A percentile compares a stretch with the other conserved stretches of the same genome.
phyloP scores from a whole-genome alignment of 2,329 filamentous ascomycete species.

The Exophiala sp. region DNA sequence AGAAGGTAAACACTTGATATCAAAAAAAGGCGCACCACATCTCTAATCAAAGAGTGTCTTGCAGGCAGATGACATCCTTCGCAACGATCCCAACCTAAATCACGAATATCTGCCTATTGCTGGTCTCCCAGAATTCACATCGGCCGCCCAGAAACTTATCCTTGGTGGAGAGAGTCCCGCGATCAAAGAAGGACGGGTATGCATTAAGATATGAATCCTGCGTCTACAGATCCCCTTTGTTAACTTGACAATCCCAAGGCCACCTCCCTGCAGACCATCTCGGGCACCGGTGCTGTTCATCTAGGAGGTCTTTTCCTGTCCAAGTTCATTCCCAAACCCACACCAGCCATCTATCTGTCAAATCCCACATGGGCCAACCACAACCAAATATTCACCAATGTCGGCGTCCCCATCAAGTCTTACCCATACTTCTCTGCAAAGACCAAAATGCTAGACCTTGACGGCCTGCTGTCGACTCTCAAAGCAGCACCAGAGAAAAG shows the following conservation, averaged over 20 bases:
- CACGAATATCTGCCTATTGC: slow-evolving; percentile 98
- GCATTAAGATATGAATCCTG: slow-evolving; percentile 23
- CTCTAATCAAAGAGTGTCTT: background rate
- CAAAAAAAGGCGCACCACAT: background rate
- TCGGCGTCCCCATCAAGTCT: slow-evolving; percentile 66
- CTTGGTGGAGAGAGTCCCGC: slow-evolving; percentile 74
- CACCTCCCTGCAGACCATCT: slow-evolving; percentile 86
- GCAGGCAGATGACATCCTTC: slow-evolving; percentile 84
- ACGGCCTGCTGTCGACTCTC: slow-evolving; percentile 73
- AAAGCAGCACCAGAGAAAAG: slow-evolving; percentile 67
- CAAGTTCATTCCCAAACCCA: slow-evolving; percentile 70
- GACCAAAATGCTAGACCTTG: slow-evolving; percentile 86
- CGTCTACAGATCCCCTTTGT: background rate
- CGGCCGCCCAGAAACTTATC: slow-evolving; percentile 84
- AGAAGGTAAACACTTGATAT: slow-evolving; percentile 59
- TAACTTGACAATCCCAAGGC: slow-evolving; percentile 38
- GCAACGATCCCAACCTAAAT: slow-evolving; percentile 82
- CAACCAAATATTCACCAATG: slow-evolving; percentile 95
- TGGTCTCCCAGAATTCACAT: slow-evolving; percentile 76
- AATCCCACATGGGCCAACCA: slow-evolving; percentile 98
- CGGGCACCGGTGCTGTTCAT: slow-evolving; percentile 91
- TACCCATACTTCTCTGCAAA: slow-evolving; percentile 93
- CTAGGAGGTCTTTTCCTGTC: slow-evolving; percentile 88
- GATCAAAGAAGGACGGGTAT: slow-evolving; percentile 71
- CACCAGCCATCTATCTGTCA: slow-evolving; percentile 78